Conservation (phyloP, 2,329 filamentous ascomycete genomes). For the Fusarium brevicatenulatum region DNA sequence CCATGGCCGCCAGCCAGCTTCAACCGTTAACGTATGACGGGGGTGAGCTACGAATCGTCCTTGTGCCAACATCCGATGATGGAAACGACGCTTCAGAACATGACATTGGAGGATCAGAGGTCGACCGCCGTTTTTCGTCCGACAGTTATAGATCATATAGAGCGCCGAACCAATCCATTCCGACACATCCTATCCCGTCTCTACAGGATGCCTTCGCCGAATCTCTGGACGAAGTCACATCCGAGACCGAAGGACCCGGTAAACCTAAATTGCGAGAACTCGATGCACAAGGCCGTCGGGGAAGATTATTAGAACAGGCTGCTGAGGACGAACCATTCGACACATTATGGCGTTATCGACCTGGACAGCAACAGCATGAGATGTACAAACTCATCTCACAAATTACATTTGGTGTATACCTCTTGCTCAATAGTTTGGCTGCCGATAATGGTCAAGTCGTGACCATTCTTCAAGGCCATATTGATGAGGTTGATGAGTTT, state of each 20-base stretch:
- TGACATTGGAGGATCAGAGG: conserved; percentile 10
- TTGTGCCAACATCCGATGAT: conserved; percentile 43
- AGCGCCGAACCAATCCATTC: conserved; percentile 43
- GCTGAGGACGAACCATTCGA: conserved; percentile 77
- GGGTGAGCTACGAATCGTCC: conserved; percentile 45
- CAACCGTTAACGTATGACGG: conserved; percentile 45
- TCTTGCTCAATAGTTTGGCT: conserved; percentile 84
- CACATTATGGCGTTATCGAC: conserved; percentile 78
- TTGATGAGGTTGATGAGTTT: conserved; percentile 93
- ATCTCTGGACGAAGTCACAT: conserved; percentile 77
- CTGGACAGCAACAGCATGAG: conserved; percentile 83
- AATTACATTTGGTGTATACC: conserved; percentile 91
- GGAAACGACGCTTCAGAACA: conserved; percentile 14
- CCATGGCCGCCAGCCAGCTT: conserved; percentile 46
- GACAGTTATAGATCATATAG: conserved; percentile 40
- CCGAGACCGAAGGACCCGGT: conserved; percentile 49
- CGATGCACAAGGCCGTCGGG: conserved; percentile 71
- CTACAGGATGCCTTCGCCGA: conserved; percentile 88
- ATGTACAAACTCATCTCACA: conserved; percentile 91
- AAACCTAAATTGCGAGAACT: conserved; percentile 65
- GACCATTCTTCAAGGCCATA: conserved; percentile 87
- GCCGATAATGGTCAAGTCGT: conserved; percentile 91
- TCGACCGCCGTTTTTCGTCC: conserved; percentile 33
- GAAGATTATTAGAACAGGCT: conserved; percentile 73
- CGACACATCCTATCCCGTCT: conserved; percentile 73